These are phyloP conservation scores for Fusarium tjaetaba DNA, from an alignment of 2,329 filamentous ascomycete species.

Conservation along the genomic window DNA sequence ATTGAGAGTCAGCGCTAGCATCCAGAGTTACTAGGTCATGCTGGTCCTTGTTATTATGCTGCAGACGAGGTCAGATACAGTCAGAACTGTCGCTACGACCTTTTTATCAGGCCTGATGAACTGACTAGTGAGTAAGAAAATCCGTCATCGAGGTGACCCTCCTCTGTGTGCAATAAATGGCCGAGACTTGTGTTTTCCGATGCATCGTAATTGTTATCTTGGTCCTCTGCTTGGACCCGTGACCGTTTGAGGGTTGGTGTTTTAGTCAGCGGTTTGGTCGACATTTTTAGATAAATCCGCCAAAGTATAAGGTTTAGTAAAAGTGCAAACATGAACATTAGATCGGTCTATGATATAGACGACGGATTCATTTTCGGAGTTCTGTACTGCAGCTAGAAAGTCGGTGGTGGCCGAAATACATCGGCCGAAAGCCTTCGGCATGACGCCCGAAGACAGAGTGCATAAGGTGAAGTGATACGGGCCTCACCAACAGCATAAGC, in stretches of 20 bases:
- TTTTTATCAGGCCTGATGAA: neutral
- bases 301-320: neutral
- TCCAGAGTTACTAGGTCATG: neutral
- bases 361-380: neutral
- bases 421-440: slow-evolving; percentile 27
- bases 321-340: neutral
- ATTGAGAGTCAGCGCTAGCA: neutral
- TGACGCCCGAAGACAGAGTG: neutral
- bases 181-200: neutral
- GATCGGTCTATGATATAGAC: neutral
- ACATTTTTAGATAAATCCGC: neutral
- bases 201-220: neutral
- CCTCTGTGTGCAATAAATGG: neutral
- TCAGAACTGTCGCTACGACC: neutral
- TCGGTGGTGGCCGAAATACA: slow-evolving; percentile 27
- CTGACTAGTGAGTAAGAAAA: neutral
- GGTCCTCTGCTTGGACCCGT: neutral
- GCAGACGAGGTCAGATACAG: neutral
- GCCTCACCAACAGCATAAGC: neutral
- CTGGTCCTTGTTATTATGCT: neutral
- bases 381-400: neutral
- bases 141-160: neutral
- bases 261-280: neutral
- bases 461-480: neutral
- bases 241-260: neutral